Conservation (phyloP, 257 asterid species). For the Solanum boliviense region DNA sequence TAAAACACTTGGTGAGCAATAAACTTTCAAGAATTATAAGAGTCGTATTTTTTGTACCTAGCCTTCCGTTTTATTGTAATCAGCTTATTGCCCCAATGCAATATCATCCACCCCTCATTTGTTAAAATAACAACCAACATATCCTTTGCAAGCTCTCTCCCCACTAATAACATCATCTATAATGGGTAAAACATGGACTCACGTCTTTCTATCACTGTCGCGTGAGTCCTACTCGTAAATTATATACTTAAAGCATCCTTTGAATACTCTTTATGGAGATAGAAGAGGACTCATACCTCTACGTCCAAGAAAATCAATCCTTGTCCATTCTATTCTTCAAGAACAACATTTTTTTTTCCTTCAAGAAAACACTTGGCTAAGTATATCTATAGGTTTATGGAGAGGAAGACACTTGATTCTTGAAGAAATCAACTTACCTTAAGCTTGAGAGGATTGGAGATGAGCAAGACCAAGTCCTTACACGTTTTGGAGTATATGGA, state of each 20-base stretch:
- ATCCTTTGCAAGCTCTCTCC: not conserved
- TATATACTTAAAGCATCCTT: not conserved
- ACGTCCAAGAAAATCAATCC: not conserved
- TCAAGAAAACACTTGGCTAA: not conserved
- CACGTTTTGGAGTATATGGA: not conserved
- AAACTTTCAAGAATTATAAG: not conserved
- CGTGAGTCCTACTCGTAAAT: not conserved
- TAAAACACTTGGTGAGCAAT: too few relatives aligned
- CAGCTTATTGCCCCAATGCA: not conserved
- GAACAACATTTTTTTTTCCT: not conserved
- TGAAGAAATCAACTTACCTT: not conserved
- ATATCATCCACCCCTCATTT: not conserved
- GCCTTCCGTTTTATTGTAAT: too few relatives aligned
- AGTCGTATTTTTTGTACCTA: not conserved
- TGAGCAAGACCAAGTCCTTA: not conserved
- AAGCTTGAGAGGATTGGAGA: not conserved
- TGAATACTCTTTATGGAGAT: not conserved
- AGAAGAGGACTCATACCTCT: not conserved
- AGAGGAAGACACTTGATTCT: not conserved
- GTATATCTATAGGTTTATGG: not conserved
- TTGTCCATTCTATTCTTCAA: not conserved
- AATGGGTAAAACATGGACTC: not conserved
- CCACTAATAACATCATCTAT: not conserved
- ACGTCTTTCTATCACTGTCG: not conserved
- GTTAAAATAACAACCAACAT: not conserved